Evolutionary conservation across 208 protist species (phyloP), one percentile per base, ranked within the genome.

Genomic region (Tritrichomonas musculus): DNA sequence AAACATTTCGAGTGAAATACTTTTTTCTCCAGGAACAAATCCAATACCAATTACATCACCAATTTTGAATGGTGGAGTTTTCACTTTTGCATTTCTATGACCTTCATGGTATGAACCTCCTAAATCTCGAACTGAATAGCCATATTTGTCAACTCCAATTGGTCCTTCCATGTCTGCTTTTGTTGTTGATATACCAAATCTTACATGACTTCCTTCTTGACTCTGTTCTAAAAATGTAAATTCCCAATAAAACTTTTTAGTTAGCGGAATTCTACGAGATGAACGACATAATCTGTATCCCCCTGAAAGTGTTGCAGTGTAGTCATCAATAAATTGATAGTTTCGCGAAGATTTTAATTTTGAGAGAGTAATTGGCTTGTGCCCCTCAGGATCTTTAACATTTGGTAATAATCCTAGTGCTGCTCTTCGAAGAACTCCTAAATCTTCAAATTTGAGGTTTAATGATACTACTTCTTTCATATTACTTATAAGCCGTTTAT

Each of bases 111-210:
- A 84, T 53, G 73, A 11, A n/a, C 73, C 73, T 17, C 73, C 73
- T 53, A 53, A 53, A 44, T 84, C 73, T 9, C 73, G 27, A 84
- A 84, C 36, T 11, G 14, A 49, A 53, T 84, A 84, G 27, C 73
- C 73, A 53, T 84, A 36, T 25, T 11, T 1, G 53, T 84, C 73
- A 47, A 84, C 36, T 17, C 41, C 73, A 53, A 84, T n/a, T 47
- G 73, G 73, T 22, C 41, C 44, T 84, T 84, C 73, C 73, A 84
- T 84, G 20, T 84, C 73, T n/a, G 73, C 73, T 47, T 84, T 84
- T 49, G 44, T 53, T 33, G 73, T 84, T 2, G 73, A 36, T 9
- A 84, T 84, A n/a, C 73, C 73, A 4, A 84, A 17, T 84, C 73
- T 8, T 17, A 84, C 41, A 53, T 84, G 73, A 33, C 73, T 44